Conservation (phyloP, 768 basidiomycete species). For the Mycena pura region DNA sequence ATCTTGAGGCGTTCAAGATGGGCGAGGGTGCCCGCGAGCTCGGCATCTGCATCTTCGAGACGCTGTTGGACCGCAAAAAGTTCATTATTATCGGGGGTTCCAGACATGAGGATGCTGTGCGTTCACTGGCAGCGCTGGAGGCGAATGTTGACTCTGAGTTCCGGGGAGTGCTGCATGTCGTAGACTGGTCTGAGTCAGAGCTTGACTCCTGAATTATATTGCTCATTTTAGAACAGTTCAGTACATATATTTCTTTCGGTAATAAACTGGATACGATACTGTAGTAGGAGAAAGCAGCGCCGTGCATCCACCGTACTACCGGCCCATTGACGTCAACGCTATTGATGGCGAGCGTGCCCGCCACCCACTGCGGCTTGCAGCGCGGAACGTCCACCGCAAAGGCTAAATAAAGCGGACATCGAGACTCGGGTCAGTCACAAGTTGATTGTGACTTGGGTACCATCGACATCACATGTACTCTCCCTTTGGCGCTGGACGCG, state of each 20-base stretch:
- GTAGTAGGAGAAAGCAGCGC: slow-evolving; percentile 17
- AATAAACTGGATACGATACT: no score
- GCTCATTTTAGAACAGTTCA: not conserved
- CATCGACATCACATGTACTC: slow-evolving; percentile 4
- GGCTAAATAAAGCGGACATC: no score
- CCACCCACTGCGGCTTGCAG: slow-evolving; percentile 18
- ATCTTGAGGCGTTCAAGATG: slow-evolving; percentile 8
- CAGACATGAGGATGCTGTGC: not conserved
- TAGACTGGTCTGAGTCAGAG: no score
- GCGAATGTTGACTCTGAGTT: not conserved
- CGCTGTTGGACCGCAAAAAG: not conserved
- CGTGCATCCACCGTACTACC: slow-evolving; percentile 15
- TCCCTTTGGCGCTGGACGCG: slow-evolving; percentile 22
- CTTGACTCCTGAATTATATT: slow-evolving; percentile 7
- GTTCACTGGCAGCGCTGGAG: no score
- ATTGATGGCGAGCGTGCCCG: slow-evolving; percentile 15
- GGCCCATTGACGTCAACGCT: slow-evolving; percentile 18
- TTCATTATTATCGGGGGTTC: not conserved
- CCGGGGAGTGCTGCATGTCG: no score
- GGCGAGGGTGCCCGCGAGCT: slow-evolving; percentile 19
- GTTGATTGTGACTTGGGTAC: not conserved
- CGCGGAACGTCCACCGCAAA: slow-evolving; percentile 15
- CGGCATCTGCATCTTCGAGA: slow-evolving; percentile 7
- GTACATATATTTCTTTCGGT: no score
- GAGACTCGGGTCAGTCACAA: no score